These are phyloP conservation scores for Spathaspora sp. DNA, from an alignment of 805 yeast species.

Conservation along the genomic window DNA sequence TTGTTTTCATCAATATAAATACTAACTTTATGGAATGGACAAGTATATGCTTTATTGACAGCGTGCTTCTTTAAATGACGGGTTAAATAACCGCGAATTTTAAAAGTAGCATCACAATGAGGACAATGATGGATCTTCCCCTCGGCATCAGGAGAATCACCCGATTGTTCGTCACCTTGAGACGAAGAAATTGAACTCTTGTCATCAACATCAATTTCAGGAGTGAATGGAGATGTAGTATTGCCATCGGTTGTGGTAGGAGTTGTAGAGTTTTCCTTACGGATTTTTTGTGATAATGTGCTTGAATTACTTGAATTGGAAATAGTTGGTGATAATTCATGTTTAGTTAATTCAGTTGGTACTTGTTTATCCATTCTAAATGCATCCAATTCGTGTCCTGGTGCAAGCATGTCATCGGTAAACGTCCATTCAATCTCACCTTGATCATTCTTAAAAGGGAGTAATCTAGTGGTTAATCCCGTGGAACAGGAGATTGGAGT, in stretches of 20 bases:
- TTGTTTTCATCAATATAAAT: slow-evolving; percentile 37
- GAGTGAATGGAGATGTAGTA: slow-evolving; percentile 25
- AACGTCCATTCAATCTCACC: slow-evolving; percentile 61
- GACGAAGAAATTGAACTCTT: slow-evolving; percentile 7
- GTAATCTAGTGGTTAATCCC: slow-evolving; percentile 42
- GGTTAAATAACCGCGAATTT: slow-evolving; percentile 51
- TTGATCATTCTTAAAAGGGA: slow-evolving; percentile 48
- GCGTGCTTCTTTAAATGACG: slow-evolving; percentile 55
- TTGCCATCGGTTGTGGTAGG: slow-evolving; percentile 23
- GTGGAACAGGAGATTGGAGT: slow-evolving; percentile 43
- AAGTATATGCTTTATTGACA: slow-evolving; percentile 46
- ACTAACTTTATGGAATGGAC: slow-evolving; percentile 46
- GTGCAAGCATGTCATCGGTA: slow-evolving; percentile 33
- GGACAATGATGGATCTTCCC: slow-evolving; percentile 39
- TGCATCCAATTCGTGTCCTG: slow-evolving; percentile 25
- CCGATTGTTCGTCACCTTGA: slow-evolving; percentile 9
- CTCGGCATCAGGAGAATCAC: slow-evolving; percentile 14
- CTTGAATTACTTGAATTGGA: slow-evolving; percentile 36
- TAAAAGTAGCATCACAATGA: slow-evolving; percentile 46
- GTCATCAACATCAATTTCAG: slow-evolving; percentile 10
- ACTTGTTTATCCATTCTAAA: slow-evolving; percentile 16
- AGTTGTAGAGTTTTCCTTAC: slow-evolving; percentile 11
- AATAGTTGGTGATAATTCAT: slow-evolving; percentile 31
- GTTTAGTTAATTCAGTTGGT: neutral
- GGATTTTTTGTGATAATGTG: slow-evolving; percentile 12